Evolutionary conservation across 2,329 filamentous ascomycete species (phyloP).

Genomic region (Colletotrichum scovillei): DNA sequence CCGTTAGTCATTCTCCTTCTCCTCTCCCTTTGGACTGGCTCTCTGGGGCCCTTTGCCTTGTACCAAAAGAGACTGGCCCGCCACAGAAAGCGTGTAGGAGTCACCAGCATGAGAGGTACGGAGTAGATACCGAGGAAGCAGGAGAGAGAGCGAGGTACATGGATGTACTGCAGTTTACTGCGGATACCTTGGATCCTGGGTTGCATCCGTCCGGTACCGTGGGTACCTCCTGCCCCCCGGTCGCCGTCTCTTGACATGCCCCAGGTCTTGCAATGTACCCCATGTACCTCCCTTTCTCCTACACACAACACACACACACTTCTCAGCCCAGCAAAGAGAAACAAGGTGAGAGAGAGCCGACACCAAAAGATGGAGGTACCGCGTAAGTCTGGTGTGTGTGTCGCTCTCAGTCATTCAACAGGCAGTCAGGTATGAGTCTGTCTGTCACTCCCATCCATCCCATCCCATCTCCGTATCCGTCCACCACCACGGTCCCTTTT

Average conservation of each 20-base stretch:
- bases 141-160: conserved; percentile 1
- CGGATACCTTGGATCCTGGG: conserved; percentile 19
- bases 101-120: background rate
- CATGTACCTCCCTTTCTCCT: conserved; percentile 18
- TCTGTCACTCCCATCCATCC: conserved; percentile 26
- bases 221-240: conserved; percentile 27
- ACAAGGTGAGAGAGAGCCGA: background rate
- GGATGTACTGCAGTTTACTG: background rate
- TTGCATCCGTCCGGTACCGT: conserved; percentile 34
- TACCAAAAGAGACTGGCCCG: background rate
- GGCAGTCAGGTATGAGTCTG: conserved; percentile 4
- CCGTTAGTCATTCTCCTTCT: background rate
- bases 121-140: background rate
- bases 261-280: conserved; percentile 25
- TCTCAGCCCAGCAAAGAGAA: background rate
- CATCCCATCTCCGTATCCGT: conserved; percentile 38
- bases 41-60: background rate
- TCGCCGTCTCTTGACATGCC: conserved; percentile 11
- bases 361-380: no score
- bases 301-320: background rate
- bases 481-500: conserved; percentile 43
- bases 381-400: background rate
- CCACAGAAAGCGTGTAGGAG: background rate
- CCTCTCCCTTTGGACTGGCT: background rate
- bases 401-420: conserved; percentile 15